These are phyloP conservation scores for Pseudogymnoascus verrucosus DNA, from an alignment of 2,329 filamentous ascomycete species.

Conservation along the genomic window DNA sequence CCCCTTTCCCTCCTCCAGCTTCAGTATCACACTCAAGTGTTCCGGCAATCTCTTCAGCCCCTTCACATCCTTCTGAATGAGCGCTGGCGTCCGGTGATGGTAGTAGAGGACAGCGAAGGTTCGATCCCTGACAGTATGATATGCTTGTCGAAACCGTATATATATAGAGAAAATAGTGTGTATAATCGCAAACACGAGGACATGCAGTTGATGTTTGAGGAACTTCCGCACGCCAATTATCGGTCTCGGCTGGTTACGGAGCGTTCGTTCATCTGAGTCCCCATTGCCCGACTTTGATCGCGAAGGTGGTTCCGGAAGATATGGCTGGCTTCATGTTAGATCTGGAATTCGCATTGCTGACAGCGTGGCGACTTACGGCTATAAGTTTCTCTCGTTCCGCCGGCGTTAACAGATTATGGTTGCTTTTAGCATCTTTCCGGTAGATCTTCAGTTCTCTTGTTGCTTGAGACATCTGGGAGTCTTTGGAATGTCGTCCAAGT, in stretches of 20 bases:
- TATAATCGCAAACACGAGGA: constrained; percentile 59
- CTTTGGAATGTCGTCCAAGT: not conserved
- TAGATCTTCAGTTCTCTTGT: constrained; percentile 34
- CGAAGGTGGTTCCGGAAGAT: constrained; percentile 24
- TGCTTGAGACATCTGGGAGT: constrained; percentile 11
- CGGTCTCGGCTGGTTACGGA: constrained; percentile 21
- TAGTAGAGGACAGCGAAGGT: constrained; percentile 80
- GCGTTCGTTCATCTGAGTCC: constrained; percentile 11
- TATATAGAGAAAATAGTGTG: constrained; percentile 84
- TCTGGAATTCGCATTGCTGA: constrained; percentile 11
- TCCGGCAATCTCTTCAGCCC: constrained; percentile 66
- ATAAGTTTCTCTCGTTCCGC: constrained; percentile 38
- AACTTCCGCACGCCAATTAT: constrained; percentile 51
- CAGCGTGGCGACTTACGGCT: constrained; percentile 29
- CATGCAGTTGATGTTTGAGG: constrained; percentile 53
- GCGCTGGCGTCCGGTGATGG: constrained; percentile 89
- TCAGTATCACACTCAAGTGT: constrained; percentile 81
- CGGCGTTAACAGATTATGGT: constrained; percentile 35
- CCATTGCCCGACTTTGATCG: constrained; percentile 4
- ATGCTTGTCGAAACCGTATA: constrained; percentile 71
- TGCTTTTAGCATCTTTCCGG: constrained; percentile 37
- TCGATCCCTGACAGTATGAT: constrained; percentile 69
- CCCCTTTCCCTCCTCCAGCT: constrained; percentile 60
- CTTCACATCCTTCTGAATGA: constrained; percentile 81
- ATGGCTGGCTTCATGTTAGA: constrained; percentile 23